phyloP scores from a whole-genome alignment of 371 early-diverging fungal genomes.

The Mucor plumbeus region DNA sequence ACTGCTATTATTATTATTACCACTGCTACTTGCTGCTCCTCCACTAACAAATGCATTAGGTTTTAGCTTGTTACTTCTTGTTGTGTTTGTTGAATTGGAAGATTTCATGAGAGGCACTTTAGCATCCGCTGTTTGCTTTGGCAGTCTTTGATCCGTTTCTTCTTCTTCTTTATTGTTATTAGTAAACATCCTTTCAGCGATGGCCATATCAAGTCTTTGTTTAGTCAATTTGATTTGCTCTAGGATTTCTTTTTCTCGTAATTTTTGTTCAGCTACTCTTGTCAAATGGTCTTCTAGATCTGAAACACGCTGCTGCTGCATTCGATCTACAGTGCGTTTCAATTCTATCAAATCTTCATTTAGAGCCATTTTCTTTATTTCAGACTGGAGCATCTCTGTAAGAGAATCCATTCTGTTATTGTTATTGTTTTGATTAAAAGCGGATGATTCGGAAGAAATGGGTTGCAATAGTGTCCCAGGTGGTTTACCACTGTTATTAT shows the following conservation, averaged over 20 bases:
- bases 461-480: conserved; percentile 7
- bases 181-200: conserved; percentile 11
- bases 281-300: conserved; percentile 20
- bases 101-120: conserved; percentile 6
- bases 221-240: conserved; percentile 25
- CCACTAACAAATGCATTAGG: neutral
- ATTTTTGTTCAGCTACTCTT: conserved; percentile 24
- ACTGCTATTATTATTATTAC: too few species aligned
- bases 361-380: conserved; percentile 22
- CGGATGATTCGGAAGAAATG: conserved; percentile 14
- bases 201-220: conserved; percentile 16
- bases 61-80: neutral
- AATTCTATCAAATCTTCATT: conserved; percentile 23
- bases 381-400: conserved; percentile 7
- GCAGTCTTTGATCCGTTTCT: neutral
- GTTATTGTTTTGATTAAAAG: conserved; percentile 13
- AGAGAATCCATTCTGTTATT: neutral
- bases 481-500: conserved; percentile 21
- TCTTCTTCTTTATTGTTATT: neutral
- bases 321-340: conserved; percentile 19
- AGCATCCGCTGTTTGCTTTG: neutral
- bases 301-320: conserved; percentile 20
- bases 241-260: conserved; percentile 19
- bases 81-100: conserved; percentile 8
- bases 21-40: neutral